Evolutionary conservation across 2,329 filamentous ascomycete species (phyloP).

Genomic region (Botrytis fragariae): DNA sequence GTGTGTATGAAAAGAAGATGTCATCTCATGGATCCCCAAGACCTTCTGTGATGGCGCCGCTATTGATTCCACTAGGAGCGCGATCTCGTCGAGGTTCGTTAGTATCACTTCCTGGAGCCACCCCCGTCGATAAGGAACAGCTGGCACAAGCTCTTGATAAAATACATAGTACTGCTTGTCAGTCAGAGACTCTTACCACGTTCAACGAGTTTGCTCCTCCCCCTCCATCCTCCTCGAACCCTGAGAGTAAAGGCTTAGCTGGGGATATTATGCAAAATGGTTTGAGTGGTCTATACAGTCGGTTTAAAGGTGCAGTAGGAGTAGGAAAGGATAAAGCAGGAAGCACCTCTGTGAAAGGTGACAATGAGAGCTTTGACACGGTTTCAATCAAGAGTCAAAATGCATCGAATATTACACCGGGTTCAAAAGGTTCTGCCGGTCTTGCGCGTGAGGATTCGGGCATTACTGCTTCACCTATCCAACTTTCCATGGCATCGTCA

Average conservation of each 20-base stretch:
- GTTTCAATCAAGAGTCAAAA: constrained; percentile 45
- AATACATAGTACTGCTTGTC: constrained; percentile 86
- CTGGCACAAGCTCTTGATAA: constrained; percentile 76
- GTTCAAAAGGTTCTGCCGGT: constrained; percentile 44
- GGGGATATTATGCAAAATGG: constrained; percentile 80
- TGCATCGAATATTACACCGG: constrained; percentile 39
- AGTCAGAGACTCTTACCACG: constrained; percentile 79
- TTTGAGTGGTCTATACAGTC: constrained; percentile 83
- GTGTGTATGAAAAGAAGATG: constrained; percentile 27
- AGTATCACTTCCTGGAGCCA: constrained; percentile 47
- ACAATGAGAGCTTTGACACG: constrained; percentile 46
- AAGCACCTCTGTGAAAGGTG: constrained; percentile 39
- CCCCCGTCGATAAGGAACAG: constrained; percentile 67
- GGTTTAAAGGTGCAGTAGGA: constrained; percentile 79
- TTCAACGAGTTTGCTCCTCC: constrained; percentile 88
- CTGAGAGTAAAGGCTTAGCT: constrained; percentile 67
- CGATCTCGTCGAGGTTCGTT: constrained; percentile 46
- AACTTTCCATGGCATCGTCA: constrained; percentile 35
- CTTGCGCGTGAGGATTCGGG: constrained; percentile 43
- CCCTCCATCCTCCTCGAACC: constrained; percentile 54
- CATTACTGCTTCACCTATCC: constrained; percentile 40
- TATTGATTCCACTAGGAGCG: constrained; percentile 29
- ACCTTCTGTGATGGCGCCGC: constrained; percentile 25
- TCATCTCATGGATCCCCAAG: constrained; percentile 35
- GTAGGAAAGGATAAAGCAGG: constrained; percentile 56